Evolutionary conservation across 2,329 filamentous ascomycete species (phyloP), one percentile per base, ranked within the genome.

Genomic region (Aureobasidium sp.): DNA sequence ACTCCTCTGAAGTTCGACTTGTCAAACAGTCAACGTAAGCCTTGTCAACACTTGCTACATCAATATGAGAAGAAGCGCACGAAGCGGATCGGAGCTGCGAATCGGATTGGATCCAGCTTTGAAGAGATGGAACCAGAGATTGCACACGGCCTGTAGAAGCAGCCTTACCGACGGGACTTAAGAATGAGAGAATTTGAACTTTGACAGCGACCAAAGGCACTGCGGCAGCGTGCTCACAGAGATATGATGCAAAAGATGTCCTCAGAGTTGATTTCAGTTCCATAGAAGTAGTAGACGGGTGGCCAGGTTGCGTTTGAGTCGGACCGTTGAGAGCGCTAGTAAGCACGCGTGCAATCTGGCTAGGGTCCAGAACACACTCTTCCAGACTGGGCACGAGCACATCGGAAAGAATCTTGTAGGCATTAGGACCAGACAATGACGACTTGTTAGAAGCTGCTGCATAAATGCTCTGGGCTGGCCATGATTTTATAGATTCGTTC

Each of bases 311-410:
- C 36, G 58, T 66, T 41, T 72, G 67, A 49, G 70, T 62, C 66
- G 70, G 66, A 59, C 83, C 83, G 67, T 87, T 84, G 12, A 94
- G 72, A 0, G 81, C 75, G 36, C 79, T 80, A 64, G 83, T 80
- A 5, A 96, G 72, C 2, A 87, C 81, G 22, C 83, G 83, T 29
- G 82, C 77, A 48, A 96, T 80, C 64, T 94, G 87, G 31, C 82
- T 83, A 4, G 84, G 78, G 70, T 97, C 91, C 67, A 97, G 83
- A 3, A 93, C 81, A 69, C 88, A 95, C 74, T 97, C 94, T 74
- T 97, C 92, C 11, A 96, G 76, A 1, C 82, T 84, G 0, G 90
- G 90, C 22, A 90, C 73, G n/a, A 97, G 75, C 41, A 88, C 80
- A 22, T 84, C 79, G 22, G 84, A 81, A 0, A 94, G 70, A 22